Percentiles rank a stretch among this genome's conserved stretches.
These are phyloP conservation scores for Yamagishiella unicocca DNA, from an alignment of 139 green algal species.

Conservation along the genomic window DNA sequence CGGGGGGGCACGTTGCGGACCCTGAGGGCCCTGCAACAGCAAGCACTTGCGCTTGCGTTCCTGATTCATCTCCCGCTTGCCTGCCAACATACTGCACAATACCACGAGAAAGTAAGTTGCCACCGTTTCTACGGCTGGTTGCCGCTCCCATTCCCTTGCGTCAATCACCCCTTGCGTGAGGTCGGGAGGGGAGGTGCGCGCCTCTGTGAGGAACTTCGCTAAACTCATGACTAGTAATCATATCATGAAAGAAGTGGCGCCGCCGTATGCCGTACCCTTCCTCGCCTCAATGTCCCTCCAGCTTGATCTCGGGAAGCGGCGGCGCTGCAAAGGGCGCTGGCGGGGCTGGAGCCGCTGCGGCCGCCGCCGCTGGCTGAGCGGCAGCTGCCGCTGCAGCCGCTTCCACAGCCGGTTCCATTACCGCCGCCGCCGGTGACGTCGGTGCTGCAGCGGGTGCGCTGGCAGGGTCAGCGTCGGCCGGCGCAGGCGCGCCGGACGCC, in stretches of 20 bases:
- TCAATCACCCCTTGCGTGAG: too few relatives aligned
- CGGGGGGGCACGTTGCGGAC: too few relatives aligned
- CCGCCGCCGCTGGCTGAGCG: not conserved
- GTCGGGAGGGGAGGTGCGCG: too few relatives aligned
- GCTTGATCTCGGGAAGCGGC: not conserved
- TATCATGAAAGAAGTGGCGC: constrained; percentile 19
- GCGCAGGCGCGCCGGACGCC: too few relatives aligned
- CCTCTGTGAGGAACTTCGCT: too few relatives aligned
- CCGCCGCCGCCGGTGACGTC: not conserved
- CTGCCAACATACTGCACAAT: too few relatives aligned
- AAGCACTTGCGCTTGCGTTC: too few relatives aligned
- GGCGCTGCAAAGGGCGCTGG: not conserved
- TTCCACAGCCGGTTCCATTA: not conserved
- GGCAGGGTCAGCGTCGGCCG: not conserved
- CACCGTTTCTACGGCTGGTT: too few relatives aligned
- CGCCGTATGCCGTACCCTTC: not conserved
- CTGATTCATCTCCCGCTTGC: too few relatives aligned
- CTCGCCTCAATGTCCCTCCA: not conserved
- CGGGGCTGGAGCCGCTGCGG: not conserved
- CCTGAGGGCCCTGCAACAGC: too few relatives aligned
- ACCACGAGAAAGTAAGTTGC: too few relatives aligned
- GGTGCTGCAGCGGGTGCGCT: not conserved
- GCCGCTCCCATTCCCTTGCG: too few relatives aligned
- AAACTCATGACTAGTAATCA: not conserved
- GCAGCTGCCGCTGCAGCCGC: not conserved